A percentile compares a stretch with the other conserved stretches of the same genome.
Evolutionary conservation across 306 rosid genomes (phyloP).

Genomic region (Spatholobus suberectus): DNA sequence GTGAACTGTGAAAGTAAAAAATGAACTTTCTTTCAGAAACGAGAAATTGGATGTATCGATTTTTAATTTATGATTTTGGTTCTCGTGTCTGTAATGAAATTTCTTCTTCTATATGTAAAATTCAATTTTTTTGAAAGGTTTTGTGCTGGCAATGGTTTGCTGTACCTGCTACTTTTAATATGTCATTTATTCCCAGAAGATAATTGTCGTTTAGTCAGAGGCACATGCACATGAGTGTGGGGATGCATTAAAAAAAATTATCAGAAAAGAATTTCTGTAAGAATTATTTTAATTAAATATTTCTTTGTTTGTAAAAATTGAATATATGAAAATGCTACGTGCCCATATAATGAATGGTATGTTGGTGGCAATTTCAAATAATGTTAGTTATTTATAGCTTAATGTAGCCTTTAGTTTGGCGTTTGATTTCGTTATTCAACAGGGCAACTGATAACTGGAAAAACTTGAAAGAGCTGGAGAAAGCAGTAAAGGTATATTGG

Average conservation of each 20-base stretch:
- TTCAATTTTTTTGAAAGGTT: background rate
- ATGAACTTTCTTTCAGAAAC: background rate
- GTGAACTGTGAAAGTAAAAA: background rate
- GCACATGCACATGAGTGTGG: background rate
- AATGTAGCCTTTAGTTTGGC: slow-evolving; percentile 17
- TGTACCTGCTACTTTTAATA: background rate
- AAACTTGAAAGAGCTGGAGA: slow-evolving; percentile 87
- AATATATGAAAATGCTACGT: background rate
- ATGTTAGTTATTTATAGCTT: background rate
- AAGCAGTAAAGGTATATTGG: slow-evolving; percentile 86
- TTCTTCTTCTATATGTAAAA: background rate
- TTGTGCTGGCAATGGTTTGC: background rate
- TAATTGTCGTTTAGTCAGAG: background rate
- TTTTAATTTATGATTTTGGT: background rate
- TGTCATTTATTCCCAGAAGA: background rate
- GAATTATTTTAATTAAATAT: background rate
- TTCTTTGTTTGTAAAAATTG: background rate
- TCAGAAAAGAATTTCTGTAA: background rate
- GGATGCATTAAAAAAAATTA: background rate
- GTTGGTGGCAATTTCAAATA: background rate
- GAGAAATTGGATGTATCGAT: background rate
- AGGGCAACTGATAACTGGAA: slow-evolving; percentile 92
- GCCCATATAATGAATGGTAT: background rate
- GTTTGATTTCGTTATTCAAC: slow-evolving; percentile 31
- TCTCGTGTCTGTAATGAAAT: background rate